phyloP scores from a whole-genome alignment of 176 grass and related monocot species.

The Ampelocalamus luodianensis region DNA sequence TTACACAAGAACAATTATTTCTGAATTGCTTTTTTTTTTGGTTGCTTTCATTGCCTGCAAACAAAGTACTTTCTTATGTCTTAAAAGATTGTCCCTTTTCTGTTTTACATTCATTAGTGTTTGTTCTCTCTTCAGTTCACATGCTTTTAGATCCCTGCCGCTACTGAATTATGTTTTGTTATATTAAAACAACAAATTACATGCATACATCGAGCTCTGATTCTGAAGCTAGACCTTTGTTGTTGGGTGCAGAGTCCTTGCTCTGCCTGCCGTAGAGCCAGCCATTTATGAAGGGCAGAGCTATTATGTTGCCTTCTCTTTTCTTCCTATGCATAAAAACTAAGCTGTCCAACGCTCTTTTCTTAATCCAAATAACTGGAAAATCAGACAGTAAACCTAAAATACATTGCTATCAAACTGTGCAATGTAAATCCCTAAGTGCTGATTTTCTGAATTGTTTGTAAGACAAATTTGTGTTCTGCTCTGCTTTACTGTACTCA shows the following conservation, averaged over 20 bases:
- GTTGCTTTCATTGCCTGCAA: constrained; percentile 30
- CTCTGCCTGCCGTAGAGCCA: constrained; percentile 9
- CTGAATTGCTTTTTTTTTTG: not conserved
- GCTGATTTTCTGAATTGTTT: not conserved
- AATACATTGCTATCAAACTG: not conserved
- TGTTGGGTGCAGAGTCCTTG: constrained; percentile 26
- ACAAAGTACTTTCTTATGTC: not conserved
- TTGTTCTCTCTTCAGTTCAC: not conserved
- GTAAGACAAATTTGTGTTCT: not conserved
- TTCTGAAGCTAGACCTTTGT: constrained; percentile 1
- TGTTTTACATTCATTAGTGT: not conserved
- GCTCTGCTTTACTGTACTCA: constrained; percentile 3
- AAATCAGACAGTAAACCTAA: not conserved
- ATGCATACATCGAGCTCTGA: constrained; percentile 2
- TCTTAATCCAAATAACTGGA: not conserved
- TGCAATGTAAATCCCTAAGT: not conserved
- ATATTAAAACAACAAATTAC: constrained; percentile 6
- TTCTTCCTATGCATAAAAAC: constrained; percentile 2
- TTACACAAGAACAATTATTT: constrained; percentile 31
- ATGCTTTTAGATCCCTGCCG: not conserved
- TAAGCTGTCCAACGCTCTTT: not conserved
- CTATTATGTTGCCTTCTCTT: not conserved
- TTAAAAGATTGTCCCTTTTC: constrained; percentile 1
- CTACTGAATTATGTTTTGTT: constrained; percentile 28
- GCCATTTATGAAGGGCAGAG: constrained; percentile 24